A percentile compares a stretch with the other conserved stretches of the same genome.
Conservation (phyloP, 108 stramenopile species). For the Nitzschia inconspicua region DNA sequence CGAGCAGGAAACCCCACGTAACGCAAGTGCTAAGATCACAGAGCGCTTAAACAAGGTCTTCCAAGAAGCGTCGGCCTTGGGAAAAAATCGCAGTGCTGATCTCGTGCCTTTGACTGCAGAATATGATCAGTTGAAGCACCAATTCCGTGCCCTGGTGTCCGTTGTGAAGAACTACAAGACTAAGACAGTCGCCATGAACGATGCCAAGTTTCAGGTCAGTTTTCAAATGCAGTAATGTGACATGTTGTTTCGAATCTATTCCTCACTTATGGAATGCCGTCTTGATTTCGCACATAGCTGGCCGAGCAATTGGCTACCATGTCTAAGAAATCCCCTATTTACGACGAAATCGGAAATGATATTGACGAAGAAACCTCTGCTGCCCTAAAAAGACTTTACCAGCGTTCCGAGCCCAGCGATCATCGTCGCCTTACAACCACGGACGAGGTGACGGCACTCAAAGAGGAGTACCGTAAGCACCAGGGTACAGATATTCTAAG, state of each 20-base stretch:
- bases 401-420: background rate
- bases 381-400: background rate
- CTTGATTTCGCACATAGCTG: too few species aligned
- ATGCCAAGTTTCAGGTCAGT: slow-evolving; percentile 4
- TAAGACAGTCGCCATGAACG: background rate
- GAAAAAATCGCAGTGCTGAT: slow-evolving; percentile 31
- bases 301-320: background rate
- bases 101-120: slow-evolving; percentile 19
- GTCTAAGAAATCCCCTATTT: background rate
- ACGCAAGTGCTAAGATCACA: slow-evolving; percentile 2
- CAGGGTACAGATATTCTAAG: background rate
- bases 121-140: slow-evolving; percentile 13
- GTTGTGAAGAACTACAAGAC: background rate
- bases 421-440: background rate
- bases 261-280: too few species aligned
- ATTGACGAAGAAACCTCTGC: background rate
- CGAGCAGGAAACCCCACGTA: too few species aligned
- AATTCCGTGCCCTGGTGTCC: background rate
- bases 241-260: too few species aligned
- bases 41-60: slow-evolving; percentile 15
- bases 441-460: background rate
- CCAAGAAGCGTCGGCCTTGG: background rate
- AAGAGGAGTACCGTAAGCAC: background rate
- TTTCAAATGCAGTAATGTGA: too few species aligned
- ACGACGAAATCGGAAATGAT: slow-evolving; percentile 3